Evolutionary conservation across 2,329 filamentous ascomycete genomes (phyloP).

Genomic region (Cercospora sp.): DNA sequence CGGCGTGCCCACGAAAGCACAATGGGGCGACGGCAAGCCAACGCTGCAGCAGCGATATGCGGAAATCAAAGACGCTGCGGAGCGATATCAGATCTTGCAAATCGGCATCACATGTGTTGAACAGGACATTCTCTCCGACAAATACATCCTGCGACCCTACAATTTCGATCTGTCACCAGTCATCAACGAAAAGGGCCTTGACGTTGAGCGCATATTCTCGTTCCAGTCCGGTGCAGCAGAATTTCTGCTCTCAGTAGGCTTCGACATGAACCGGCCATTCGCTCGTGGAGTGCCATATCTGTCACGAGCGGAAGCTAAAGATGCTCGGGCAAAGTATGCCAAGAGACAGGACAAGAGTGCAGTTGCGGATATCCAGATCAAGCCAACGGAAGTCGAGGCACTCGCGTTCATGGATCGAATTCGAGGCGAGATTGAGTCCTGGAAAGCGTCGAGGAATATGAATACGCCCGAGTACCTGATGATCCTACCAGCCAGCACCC

Average conservation of each 20-base stretch:
- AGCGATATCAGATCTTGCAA: constrained; percentile 65
- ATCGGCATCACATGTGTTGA: constrained; percentile 66
- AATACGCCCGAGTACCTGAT: constrained; percentile 37
- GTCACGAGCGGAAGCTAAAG: constrained; percentile 58
- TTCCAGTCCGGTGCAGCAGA: constrained; percentile 61
- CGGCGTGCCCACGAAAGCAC: constrained; percentile 55
- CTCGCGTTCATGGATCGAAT: constrained; percentile 54
- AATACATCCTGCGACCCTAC: constrained; percentile 63
- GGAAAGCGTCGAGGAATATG: constrained; percentile 43
- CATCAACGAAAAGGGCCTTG: constrained; percentile 52
- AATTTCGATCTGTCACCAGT: constrained; percentile 65
- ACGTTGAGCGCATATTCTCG: constrained; percentile 61
- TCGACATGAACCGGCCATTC: constrained; percentile 60
- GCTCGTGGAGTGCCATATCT: constrained; percentile 62
- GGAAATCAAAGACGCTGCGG: constrained; percentile 61
- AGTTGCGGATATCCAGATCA: constrained; percentile 51
- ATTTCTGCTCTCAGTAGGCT: constrained; percentile 61
- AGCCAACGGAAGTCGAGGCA: constrained; percentile 54
- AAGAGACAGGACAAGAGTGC: constrained; percentile 47
- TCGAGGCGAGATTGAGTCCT: constrained; percentile 49
- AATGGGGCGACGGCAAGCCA: constrained; percentile 45
- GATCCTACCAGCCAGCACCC: constrained; percentile 34
- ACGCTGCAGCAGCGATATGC: constrained; percentile 62
- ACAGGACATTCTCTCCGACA: constrained; percentile 56
- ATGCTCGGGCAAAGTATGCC: constrained; percentile 48